A percentile compares a stretch with the other conserved stretches of the same genome.
Conservation (phyloP, 345 rosid genomes). For the Sisymbrium irio region DNA sequence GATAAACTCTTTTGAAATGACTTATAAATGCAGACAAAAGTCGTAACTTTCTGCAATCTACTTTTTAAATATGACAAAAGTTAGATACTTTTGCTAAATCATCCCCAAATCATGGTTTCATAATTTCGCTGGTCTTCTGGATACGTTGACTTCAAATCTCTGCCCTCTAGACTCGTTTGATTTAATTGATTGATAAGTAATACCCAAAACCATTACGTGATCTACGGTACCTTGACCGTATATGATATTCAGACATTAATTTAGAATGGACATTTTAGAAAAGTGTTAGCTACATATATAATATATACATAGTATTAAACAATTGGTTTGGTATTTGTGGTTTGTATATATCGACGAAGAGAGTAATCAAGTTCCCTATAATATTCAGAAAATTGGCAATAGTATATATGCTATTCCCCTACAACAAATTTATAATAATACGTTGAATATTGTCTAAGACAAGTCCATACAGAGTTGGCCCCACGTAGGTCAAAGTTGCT, state of each 20-base stretch:
- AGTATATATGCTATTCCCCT: background rate
- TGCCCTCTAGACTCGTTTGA: background rate
- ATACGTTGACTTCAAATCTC: constrained; percentile 20
- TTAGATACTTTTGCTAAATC: constrained; percentile 20
- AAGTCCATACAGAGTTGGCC: constrained; percentile 14
- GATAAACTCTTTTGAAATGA: constrained; percentile 18
- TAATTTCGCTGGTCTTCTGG: constrained; percentile 22
- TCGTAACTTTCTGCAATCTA: constrained; percentile 32
- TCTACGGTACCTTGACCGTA: background rate
- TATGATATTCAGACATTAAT: background rate
- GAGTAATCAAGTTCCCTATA: background rate
- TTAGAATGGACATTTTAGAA: background rate
- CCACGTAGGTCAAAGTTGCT: constrained; percentile 24
- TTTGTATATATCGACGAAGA: background rate
- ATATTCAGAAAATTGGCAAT: background rate
- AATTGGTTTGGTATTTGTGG: background rate
- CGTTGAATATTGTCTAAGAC: constrained; percentile 19
- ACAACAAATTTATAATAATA: constrained; percentile 2
- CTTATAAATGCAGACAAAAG: constrained; percentile 31
- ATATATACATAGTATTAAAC: background rate
- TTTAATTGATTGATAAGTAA: constrained; percentile 10
- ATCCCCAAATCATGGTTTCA: constrained; percentile 33
- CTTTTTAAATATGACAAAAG: constrained; percentile 20
- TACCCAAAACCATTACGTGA: constrained; percentile 15
- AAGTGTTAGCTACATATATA: background rate